These are phyloP conservation scores for Lachnellula arida DNA, from an alignment of 2,329 filamentous ascomycete genomes.

Conservation along the genomic window DNA sequence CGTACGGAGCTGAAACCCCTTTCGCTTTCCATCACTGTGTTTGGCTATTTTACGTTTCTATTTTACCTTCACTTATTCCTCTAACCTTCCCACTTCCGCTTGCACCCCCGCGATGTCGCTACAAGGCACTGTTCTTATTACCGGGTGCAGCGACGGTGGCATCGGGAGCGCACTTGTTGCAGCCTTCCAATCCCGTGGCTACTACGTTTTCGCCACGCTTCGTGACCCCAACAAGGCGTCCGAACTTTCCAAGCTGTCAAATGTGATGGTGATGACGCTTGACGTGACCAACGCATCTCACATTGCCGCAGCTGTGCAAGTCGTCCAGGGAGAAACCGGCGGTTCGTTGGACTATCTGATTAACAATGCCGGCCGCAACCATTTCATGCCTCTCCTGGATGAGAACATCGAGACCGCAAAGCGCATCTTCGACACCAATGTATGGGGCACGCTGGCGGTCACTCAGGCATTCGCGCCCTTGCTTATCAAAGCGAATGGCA, in stretches of 20 bases:
- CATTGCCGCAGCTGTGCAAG: conserved; percentile 29
- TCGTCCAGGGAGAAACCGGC: conserved; percentile 31
- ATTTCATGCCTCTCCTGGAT: conserved; percentile 30
- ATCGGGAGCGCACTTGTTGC: conserved; percentile 35
- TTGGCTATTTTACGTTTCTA: too few species aligned
- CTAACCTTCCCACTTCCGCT: not conserved
- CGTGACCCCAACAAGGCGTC: not conserved
- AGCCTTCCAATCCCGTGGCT: conserved; percentile 32
- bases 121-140: conserved; percentile 29
- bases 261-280: not conserved
- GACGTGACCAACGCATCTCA: conserved; percentile 25
- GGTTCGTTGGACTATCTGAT: conserved; percentile 37
- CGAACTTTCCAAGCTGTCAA: not conserved
- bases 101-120: not conserved
- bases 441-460: conserved; percentile 28
- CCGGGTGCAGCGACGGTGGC: conserved; percentile 35
- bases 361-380: conserved; percentile 38
- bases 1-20: too few species aligned
- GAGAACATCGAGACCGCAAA: conserved; percentile 23
- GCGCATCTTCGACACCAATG: conserved; percentile 28
- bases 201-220: conserved; percentile 36
- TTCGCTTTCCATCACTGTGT: too few species aligned
- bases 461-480: conserved; percentile 26
- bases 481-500: conserved; percentile 27
- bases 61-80: too few species aligned